Conservation (phyloP, 768 basidiomycete species). For the Podaxis rugospora region DNA sequence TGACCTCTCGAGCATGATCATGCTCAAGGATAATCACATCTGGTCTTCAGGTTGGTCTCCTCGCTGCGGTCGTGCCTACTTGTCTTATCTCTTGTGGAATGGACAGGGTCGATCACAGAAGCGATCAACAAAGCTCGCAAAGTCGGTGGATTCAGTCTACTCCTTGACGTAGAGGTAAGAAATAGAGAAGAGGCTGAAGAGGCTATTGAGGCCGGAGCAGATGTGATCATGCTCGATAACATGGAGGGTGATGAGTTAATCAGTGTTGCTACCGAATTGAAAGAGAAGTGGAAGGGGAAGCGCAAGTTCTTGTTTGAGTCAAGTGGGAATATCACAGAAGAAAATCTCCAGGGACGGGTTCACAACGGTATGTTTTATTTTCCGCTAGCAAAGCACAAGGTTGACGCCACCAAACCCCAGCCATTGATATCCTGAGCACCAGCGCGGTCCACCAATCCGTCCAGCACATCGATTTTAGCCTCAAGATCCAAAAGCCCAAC, state of each 20-base stretch:
- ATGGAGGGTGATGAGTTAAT: constrained; percentile 75
- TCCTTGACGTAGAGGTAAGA: constrained; percentile 91
- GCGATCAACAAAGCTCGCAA: constrained; percentile 83
- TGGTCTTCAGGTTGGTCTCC: constrained; percentile 82
- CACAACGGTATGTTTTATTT: constrained; percentile 61
- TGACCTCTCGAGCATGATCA: constrained; percentile 98
- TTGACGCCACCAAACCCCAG: constrained; percentile 33
- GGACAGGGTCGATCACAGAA: constrained; percentile 79
- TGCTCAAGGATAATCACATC: constrained; percentile 99
- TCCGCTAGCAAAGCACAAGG: not conserved
- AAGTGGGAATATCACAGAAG: constrained; percentile 92
- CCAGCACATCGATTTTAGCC: constrained; percentile 92
- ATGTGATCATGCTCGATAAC: constrained; percentile 95
- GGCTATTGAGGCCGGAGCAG: constrained; percentile 94
- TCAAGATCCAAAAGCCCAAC: constrained; percentile 83
- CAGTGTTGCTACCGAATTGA: constrained; percentile 63
- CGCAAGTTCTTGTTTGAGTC: constrained; percentile 89
- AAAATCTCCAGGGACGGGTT: constrained; percentile 74
- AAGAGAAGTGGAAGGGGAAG: constrained; percentile 74
- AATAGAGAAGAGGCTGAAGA: constrained; percentile 90
- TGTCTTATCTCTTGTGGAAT: constrained; percentile 4
- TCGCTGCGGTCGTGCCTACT: constrained; percentile 4
- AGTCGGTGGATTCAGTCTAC: constrained; percentile 88
- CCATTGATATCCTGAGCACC: constrained; percentile 93
- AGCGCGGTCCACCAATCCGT: constrained; percentile 89